Base-by-base conservation (phyloP, 192 early-diverging fungal genomes). In the Coemansia sp. region DNA sequence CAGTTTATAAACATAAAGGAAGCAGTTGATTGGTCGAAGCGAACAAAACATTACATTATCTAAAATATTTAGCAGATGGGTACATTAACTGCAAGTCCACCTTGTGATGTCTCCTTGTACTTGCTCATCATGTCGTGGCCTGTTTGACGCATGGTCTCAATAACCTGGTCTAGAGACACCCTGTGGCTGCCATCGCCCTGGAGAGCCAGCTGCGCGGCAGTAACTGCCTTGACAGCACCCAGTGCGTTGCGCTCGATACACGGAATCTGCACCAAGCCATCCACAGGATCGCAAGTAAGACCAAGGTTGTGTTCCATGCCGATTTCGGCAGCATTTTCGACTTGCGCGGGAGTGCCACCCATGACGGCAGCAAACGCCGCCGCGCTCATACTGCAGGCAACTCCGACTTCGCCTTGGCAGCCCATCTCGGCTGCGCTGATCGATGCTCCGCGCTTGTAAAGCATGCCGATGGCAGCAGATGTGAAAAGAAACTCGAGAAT, bases 341-440 rank as follows among this genome's bases (percentile, higher is more conserved):
- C 88, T 82, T 95, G 93, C 42, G 87, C 84, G 3, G 89, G 83
- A 0, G 89, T 86, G 14, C 93, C 95, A 43, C 94, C 95, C 93
- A 98, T 95, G 4, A 98, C 93, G n/a, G 93, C 93, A 5, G 93
- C 87, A 60, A 95, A 95, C 1, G 87, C 95, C 0, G 90, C 95
- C 12, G 95, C 94, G 9, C 91, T 92, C 95, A 98, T 98, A 29
- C 89, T 90, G 72, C 95, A 98, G 10, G 95, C 93, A 14, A 98
- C 95, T 55, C 95, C 95, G 3, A 98, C 94, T 78, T 98, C 95
- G 42, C 95, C 95, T 69, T 95, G 93, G 72, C 95, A 98, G 41
- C 95, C 95, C 86, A 98, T 92, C 71, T 95, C 95, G 6, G 95
- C 95, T 0, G 94, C 91, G 32, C 91, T 93, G 42, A 98, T 98